These are phyloP conservation scores for Trichomonas vaginalis DNA, from an alignment of 208 protist species.

Conservation along the genomic window DNA sequence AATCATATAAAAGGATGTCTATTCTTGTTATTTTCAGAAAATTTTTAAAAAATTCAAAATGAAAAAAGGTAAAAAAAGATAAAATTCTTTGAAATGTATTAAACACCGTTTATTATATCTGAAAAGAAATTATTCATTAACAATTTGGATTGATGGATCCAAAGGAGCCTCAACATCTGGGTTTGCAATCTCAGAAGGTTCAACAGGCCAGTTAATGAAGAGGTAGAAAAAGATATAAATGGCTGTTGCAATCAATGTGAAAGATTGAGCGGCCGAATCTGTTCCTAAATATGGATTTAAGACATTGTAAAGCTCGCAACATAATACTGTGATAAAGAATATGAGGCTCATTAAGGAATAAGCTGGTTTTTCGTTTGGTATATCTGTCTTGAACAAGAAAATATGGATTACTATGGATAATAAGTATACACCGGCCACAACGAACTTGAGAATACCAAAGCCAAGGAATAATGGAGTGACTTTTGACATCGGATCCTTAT, in stretches of 20 bases:
- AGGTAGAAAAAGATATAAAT: background rate
- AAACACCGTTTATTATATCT: background rate
- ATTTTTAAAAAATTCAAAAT: too few relatives aligned
- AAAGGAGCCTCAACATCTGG: background rate
- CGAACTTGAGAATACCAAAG: background rate
- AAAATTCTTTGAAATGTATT: background rate
- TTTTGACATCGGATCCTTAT: background rate
- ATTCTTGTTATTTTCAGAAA: too few relatives aligned
- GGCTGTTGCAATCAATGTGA: background rate
- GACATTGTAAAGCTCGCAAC: background rate
- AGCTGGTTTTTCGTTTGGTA: background rate
- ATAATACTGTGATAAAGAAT: background rate
- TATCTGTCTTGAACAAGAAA: background rate
- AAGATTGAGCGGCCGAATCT: background rate
- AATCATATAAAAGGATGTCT: too few relatives aligned
- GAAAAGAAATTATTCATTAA: background rate
- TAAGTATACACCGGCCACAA: background rate
- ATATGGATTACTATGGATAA: background rate
- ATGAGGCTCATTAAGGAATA: background rate
- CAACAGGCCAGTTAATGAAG: conserved; percentile 5
- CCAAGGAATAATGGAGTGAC: background rate
- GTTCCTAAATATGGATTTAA: background rate
- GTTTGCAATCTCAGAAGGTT: background rate
- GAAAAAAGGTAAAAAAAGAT: too few relatives aligned
- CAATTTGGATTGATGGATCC: background rate